Base-by-base conservation (phyloP, 352 stramenopile genomes). In the Phytophthora megakarya region DNA sequence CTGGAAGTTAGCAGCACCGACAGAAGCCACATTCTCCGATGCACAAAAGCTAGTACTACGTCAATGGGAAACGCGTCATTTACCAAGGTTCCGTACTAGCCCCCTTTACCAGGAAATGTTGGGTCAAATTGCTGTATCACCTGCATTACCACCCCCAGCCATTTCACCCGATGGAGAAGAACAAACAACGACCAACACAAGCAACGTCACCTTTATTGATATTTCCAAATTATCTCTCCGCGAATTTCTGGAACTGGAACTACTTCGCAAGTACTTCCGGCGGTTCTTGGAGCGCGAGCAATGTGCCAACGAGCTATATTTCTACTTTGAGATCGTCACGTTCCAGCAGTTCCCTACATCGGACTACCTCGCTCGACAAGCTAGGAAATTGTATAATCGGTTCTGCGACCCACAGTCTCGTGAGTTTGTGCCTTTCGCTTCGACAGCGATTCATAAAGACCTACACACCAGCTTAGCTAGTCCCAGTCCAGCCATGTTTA, bases 291-390 rank as follows among this genome's bases (percentile, higher is more conserved):
- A 89, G 61, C 88, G 88, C 19, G 82, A 92, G 26, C 81, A 87
- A 52, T 92, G 80, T 28, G 70, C 67, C 12, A 88, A 88, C 46
- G 81, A 92, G 52, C 57, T 89, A 33, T 84, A 82, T 50, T 89
- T 92, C 37, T 92, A 89, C 78, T 87, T 86, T 44, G 80, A 92
- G 46, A 84, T 92, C 32, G 54, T 73, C 22, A 82, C 70, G 19
- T 92, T 88, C 54, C 81, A 92, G 70, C 78, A 89, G 33, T 82
- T 92, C 32, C 82, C 82, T n/a, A 92, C 81, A 2, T 89, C 82
- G 0, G 80, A 92, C 56, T 92, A 89, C 43, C 61, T 92, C 35
- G 75, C 67, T 16, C 76, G 82, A 5, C 80, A 89, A 51, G 80
- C 76, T 13, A 83, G 83, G 51, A 92, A 89, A 60, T 50, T 92